These are phyloP conservation scores for Geotrichum restrictum DNA, from an alignment of 1,139 yeast species.

Conservation along the genomic window DNA sequence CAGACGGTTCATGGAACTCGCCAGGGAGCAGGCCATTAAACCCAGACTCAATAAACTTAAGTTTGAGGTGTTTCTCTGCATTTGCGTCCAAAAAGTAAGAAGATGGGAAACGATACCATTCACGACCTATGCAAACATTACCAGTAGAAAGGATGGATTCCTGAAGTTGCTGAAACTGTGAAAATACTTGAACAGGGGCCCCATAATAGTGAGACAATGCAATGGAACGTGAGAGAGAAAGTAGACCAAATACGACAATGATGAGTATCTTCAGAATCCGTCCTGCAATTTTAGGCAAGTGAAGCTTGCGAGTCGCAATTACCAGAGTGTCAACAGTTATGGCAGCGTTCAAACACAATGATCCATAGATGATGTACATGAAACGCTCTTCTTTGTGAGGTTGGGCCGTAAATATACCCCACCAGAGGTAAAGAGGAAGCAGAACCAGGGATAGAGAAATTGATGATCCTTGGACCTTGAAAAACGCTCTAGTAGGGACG, in stretches of 20 bases:
- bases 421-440: slow-evolving; percentile 60
- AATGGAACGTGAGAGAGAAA: slow-evolving; percentile 34
- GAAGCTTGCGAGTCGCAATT: neutral
- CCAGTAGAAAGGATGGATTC: neutral
- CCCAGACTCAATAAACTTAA: slow-evolving; percentile 68
- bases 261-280: slow-evolving; percentile 2
- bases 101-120: slow-evolving; percentile 91
- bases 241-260: slow-evolving; percentile 3
- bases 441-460: slow-evolving; percentile 19
- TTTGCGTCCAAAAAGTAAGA: slow-evolving; percentile 71
- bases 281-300: neutral
- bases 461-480: slow-evolving; percentile 15
- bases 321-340: slow-evolving; percentile 38
- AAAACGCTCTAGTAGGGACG: slow-evolving; percentile 17
- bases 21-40: slow-evolving; percentile 88
- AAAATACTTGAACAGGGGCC: slow-evolving; percentile 40
- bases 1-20: slow-evolving; percentile 55
- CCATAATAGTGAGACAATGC: slow-evolving; percentile 38
- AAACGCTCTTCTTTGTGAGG: slow-evolving; percentile 95
- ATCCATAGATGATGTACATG: slow-evolving; percentile 76
- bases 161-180: slow-evolving; percentile 15
- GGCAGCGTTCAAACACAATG: slow-evolving; percentile 62
- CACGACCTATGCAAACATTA: slow-evolving; percentile 82
- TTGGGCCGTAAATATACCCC: slow-evolving; percentile 59
- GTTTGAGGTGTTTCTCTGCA: slow-evolving; percentile 41